Evolutionary conservation across 768 basidiomycete species (phyloP).

Genomic region (Pleurotus sapidus): DNA sequence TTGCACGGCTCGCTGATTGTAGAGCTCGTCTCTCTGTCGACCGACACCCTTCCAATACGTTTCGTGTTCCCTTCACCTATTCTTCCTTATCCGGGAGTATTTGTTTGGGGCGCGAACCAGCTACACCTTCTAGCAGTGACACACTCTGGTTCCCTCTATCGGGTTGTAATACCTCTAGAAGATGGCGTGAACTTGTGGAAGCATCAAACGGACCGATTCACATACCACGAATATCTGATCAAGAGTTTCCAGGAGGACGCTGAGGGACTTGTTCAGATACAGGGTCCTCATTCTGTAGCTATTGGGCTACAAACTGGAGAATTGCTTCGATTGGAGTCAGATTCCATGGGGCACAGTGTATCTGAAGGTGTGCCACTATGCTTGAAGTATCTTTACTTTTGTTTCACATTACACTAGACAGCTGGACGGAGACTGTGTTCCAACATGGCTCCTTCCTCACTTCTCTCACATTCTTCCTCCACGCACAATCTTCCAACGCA

Average conservation of each 20-base stretch:
- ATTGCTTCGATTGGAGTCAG: conserved; percentile 68
- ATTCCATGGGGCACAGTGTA: conserved; percentile 49
- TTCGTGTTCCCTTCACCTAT: conserved; percentile 75
- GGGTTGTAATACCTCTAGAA: conserved; percentile 62
- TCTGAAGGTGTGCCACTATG: conserved; percentile 50
- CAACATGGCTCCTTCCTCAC: conserved; percentile 68
- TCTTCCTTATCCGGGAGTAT: conserved; percentile 61
- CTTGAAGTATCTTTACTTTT: conserved; percentile 11
- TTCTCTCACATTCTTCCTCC: conserved; percentile 64
- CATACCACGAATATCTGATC: conserved; percentile 68
- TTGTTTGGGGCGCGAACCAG: conserved; percentile 49
- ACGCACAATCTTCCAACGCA: conserved; percentile 41
- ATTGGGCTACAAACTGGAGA: conserved; percentile 60
- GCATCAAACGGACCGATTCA: conserved; percentile 47
- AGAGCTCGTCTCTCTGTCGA: conserved; percentile 74
- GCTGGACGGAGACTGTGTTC: conserved; percentile 66
- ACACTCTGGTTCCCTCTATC: conserved; percentile 66
- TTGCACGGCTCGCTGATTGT: conserved; percentile 72
- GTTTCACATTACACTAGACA: conserved; percentile 41
- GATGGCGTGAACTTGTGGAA: conserved; percentile 55
- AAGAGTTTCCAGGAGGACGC: conserved; percentile 44
- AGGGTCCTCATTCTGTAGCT: conserved; percentile 65
- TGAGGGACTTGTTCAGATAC: conserved; percentile 56
- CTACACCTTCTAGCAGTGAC: conserved; percentile 75
- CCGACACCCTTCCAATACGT: conserved; percentile 62